Evolutionary conservation across 2,329 filamentous ascomycete genomes (phyloP).

Genomic region (Dendrostoma leiphaemia): DNA sequence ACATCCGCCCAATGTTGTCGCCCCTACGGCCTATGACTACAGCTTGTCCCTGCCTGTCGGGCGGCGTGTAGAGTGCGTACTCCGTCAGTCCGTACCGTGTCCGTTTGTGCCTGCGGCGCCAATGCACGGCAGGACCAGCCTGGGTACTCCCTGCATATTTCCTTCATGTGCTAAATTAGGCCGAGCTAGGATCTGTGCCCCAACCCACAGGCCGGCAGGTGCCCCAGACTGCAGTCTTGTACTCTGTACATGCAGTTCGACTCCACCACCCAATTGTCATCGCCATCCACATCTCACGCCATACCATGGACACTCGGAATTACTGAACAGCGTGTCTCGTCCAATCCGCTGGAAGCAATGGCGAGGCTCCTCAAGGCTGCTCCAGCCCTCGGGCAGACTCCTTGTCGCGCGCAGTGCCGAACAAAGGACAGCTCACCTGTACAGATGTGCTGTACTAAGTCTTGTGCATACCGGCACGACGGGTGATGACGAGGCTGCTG

Average conservation of each 20-base stretch:
- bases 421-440: neutral
- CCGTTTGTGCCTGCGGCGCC: neutral
- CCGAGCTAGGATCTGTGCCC: neutral
- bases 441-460: neutral
- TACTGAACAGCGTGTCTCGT: neutral
- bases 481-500: neutral
- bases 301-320: neutral
- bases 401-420: neutral
- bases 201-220: neutral
- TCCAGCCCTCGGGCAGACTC: neutral
- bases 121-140: neutral
- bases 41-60: neutral
- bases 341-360: neutral
- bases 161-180: neutral
- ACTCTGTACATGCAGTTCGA: neutral
- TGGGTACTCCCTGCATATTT: neutral
- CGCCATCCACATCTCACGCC: slow-evolving; percentile 3
- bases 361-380: neutral
- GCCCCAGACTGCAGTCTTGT: neutral
- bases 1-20: neutral
- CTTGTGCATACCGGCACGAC: neutral
- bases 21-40: neutral
- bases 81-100: neutral
- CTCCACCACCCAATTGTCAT: neutral
- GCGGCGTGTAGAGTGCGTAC: too few relatives aligned